Evolutionary conservation across 805 yeast genomes (phyloP), one percentile per base, ranked within the genome.

Genomic region (Yamadazyma olivae): DNA sequence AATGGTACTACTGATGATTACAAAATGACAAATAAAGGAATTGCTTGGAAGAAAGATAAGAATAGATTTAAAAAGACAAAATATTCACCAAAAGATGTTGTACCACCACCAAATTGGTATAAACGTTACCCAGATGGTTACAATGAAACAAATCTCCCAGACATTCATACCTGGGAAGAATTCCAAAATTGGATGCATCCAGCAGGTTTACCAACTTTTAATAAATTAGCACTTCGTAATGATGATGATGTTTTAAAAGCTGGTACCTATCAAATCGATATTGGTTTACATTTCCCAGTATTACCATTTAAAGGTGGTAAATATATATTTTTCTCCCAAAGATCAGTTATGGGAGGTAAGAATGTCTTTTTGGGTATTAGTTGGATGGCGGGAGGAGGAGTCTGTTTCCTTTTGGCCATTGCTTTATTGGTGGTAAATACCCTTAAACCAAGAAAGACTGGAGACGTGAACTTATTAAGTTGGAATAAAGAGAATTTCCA

Each of bases 251-350:
- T 60, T 2, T 57, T 84, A 42, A 52, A 58, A 9, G 64, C 67
- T 4, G 93, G 93, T 26, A 67, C 67, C 9, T 85, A 84, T 51
- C 78, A 82, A 56, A 63, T 81, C 15, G 61, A 71, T 26, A 71
- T 82, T 26, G 93, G 89, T 0, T 64, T 84, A 43, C 89, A 85
- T 48, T 85, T 84, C 79, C 95, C 95, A 4, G 91, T 84, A 2
- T 63, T 67, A 17, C 79, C 75, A 23, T 85, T 71, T 55, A 63
- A 79, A 5, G 91, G 91, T 37, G 73, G 75, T 38, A 85, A 85
- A 56, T 77, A 72, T 38, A 57, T 85, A 17, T 84, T 76, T 50
- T 46, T 85, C 18, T 74, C 86, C 3, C 87, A 87, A 27, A 72
- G 86, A 42, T 79, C 87, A 2, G 80, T 75, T 4, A 72, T 81